phyloP scores from a whole-genome alignment of 176 grass and related monocot species.

The Rhynchospora tenuis region DNA sequence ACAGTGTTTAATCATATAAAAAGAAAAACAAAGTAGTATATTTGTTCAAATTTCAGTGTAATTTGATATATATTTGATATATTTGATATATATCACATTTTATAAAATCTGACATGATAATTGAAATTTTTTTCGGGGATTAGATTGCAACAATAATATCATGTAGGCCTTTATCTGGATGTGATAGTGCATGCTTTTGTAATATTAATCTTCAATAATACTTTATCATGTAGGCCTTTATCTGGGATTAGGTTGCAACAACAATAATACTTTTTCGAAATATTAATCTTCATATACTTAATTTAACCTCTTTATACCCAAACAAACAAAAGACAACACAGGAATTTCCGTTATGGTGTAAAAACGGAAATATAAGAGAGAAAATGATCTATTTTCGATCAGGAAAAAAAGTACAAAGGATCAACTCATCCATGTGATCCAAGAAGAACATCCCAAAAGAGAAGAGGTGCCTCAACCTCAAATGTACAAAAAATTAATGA shows the following conservation, averaged over 20 bases:
- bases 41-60: neutral
- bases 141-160: no score
- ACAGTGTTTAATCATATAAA: neutral
- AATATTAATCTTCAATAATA: no score
- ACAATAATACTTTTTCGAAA: no score
- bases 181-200: neutral
- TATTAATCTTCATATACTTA: no score
- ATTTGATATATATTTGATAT: neutral
- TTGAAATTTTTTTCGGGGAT: neutral
- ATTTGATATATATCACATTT: neutral
- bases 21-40: neutral
- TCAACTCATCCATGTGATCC: neutral
- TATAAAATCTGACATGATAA: neutral
- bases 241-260: no score
- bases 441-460: neutral
- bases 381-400: neutral
- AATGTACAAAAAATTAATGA: slow-evolving; percentile 29
- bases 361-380: neutral
- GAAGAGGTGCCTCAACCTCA: neutral
- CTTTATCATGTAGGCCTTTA: no score
- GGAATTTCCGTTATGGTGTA: neutral
- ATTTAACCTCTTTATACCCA: neutral
- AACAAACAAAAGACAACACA: neutral
- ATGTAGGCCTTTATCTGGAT: neutral
- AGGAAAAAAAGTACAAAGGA: neutral